A percentile compares a stretch with the other conserved stretches of the same genome.
Evolutionary conservation across 257 asterid genomes (phyloP).

Genomic region (Ilex aquifolium): DNA sequence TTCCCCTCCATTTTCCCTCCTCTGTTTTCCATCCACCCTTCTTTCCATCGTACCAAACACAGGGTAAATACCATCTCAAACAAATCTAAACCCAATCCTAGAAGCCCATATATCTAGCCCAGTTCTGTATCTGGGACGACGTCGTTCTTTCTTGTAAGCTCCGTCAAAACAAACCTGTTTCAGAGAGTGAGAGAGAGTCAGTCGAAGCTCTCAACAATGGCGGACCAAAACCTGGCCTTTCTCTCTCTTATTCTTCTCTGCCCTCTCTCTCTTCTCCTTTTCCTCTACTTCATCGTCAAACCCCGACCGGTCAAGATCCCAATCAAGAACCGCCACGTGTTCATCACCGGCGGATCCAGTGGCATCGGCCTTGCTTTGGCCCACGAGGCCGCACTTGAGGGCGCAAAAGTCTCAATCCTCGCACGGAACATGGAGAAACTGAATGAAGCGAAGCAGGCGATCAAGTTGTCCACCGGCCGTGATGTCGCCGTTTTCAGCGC

Average conservation of each 20-base stretch:
- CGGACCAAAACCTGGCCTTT: constrained; percentile 36
- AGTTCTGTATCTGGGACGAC: too few species aligned
- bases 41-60: too few species aligned
- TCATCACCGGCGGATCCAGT: constrained; percentile 98
- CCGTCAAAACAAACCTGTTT: too few species aligned
- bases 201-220: constrained; percentile 29
- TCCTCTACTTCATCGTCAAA: constrained; percentile 62
- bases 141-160: too few species aligned
- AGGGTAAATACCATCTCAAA: too few species aligned
- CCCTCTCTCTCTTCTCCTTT: constrained; percentile 49
- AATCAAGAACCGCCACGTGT: constrained; percentile 77
- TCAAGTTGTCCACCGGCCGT: constrained; percentile 75
- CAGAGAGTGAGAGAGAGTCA: too few species aligned
- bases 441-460: constrained; percentile 65
- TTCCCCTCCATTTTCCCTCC: too few species aligned
- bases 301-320: constrained; percentile 62
- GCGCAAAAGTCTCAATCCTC: constrained; percentile 72
- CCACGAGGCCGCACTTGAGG: constrained; percentile 54
- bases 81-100: too few species aligned
- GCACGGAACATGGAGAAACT: constrained; percentile 67
- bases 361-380: constrained; percentile 96
- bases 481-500: constrained; percentile 72
- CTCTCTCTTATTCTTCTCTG: constrained; percentile 43
- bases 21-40: too few species aligned
- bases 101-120: too few species aligned